Evolutionary conservation across 2,329 filamentous ascomycete genomes (phyloP).

Genomic region (Rhinocladiella similis): DNA sequence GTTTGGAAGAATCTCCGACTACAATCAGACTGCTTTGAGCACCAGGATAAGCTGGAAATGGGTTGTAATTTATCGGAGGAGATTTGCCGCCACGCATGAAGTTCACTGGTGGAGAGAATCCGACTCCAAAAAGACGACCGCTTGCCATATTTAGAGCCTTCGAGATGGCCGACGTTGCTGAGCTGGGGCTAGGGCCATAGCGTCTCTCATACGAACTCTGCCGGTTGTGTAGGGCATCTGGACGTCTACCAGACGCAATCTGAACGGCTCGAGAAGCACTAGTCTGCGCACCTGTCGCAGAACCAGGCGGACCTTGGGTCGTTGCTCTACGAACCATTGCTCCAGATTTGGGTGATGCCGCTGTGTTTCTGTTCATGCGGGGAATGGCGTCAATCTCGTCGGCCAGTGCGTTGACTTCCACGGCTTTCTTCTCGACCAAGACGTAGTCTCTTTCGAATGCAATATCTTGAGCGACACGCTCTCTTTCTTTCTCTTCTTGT

Average conservation of each 20-base stretch:
- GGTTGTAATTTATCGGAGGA: conserved; percentile 54
- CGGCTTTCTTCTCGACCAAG: conserved; percentile 88
- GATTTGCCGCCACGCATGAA: conserved; percentile 48
- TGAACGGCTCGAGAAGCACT: conserved; percentile 73
- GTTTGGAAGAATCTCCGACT: conserved; percentile 62
- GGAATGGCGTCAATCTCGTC: conserved; percentile 90
- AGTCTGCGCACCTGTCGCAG: conserved; percentile 68
- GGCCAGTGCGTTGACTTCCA: conserved; percentile 95
- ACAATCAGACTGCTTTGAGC: conserved; percentile 68
- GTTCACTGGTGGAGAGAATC: conserved; percentile 50
- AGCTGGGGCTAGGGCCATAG: conserved; percentile 70
- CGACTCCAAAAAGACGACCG: conserved; percentile 53
- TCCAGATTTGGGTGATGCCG: conserved; percentile 57
- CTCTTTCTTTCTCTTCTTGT: conserved; percentile 50
- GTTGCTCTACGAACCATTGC: conserved; percentile 74
- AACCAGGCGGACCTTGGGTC: conserved; percentile 70
- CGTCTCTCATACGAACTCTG: conserved; percentile 79
- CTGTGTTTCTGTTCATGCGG: conserved; percentile 53
- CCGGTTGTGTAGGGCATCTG: conserved; percentile 65
- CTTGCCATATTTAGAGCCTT: conserved; percentile 96
- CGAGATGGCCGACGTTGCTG: conserved; percentile 85
- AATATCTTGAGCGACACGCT: conserved; percentile 78
- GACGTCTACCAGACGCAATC: conserved; percentile 66
- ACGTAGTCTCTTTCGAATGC: conserved; percentile 94
- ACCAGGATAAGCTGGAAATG: conserved; percentile 82